Conservation (phyloP, 176 grass and related monocot species). For the Areca catechu region DNA sequence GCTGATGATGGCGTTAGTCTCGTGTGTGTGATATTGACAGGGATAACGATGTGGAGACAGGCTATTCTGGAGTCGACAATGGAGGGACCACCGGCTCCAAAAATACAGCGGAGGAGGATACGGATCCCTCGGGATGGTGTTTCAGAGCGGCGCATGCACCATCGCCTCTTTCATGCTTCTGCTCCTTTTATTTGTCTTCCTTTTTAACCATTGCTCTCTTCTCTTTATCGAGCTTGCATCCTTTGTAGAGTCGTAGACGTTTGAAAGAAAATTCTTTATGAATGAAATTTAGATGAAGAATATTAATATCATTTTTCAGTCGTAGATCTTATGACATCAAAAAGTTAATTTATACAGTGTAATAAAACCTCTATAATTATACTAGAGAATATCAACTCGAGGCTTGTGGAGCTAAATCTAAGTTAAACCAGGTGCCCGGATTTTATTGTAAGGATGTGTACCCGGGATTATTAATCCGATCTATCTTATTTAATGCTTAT, state of each 20-base stretch:
- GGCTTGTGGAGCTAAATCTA: no score
- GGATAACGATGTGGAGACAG: slow-evolving; percentile 27
- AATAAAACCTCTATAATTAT: no score
- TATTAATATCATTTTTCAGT: no score
- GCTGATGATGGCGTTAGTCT: not conserved
- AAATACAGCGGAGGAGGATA: not conserved
- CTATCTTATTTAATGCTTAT: no score
- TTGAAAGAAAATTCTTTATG: no score
- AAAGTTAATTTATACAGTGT: no score
- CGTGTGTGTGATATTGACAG: slow-evolving; percentile 15
- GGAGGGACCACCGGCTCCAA: slow-evolving; percentile 23
- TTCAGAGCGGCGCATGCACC: slow-evolving; percentile 23
- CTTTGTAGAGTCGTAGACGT: slow-evolving; percentile 11
- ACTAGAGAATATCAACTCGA: no score
- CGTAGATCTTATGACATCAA: no score
- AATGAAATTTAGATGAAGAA: no score
- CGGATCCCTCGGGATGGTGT: slow-evolving; percentile 50
- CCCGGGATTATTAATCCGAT: no score
- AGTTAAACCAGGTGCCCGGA: no score
- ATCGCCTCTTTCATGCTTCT: not conserved
- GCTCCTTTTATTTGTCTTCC: not conserved
- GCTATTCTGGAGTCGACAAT: slow-evolving; percentile 31
- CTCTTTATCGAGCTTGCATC: slow-evolving; percentile 18
- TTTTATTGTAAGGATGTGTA: no score
- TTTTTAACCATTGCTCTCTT: not conserved